A percentile compares a stretch with the other conserved stretches of the same genome.
Evolutionary conservation across 2,329 filamentous ascomycete species (phyloP).

Genomic region (Colletotrichum sp.): DNA sequence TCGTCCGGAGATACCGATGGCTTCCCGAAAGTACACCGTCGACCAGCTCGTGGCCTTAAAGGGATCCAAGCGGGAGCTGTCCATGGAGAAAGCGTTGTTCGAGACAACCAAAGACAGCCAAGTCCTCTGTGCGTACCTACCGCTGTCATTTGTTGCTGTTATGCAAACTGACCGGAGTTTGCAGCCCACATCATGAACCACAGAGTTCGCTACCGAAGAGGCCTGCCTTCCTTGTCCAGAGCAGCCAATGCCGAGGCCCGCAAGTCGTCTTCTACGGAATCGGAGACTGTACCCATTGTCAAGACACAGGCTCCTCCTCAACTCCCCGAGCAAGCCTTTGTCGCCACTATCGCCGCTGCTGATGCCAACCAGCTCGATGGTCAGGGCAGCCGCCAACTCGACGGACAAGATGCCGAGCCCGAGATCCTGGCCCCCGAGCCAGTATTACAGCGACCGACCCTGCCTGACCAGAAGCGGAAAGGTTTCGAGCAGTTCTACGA

Average conservation of each 20-base stretch:
- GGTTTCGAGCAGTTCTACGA: constrained; percentile 74
- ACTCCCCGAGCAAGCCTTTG: background rate
- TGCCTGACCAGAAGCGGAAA: constrained; percentile 60
- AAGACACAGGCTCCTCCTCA: background rate
- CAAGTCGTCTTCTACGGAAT: constrained; percentile 13
- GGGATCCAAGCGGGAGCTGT: background rate
- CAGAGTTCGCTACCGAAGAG: background rate
- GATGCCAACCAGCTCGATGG: constrained; percentile 7
- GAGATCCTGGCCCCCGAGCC: background rate
- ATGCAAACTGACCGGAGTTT: background rate
- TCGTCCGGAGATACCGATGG: background rate
- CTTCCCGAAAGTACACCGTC: background rate
- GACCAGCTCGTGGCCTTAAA: constrained; percentile 15
- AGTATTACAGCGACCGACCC: constrained; percentile 20
- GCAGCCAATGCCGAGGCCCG: background rate
- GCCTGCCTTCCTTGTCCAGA: background rate
- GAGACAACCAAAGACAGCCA: background rate
- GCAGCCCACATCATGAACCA: constrained; percentile 14
- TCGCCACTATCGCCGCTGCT: background rate
- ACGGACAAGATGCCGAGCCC: constrained; percentile 44
- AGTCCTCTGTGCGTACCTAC: background rate
- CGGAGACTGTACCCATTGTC: background rate
- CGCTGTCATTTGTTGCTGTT: background rate
- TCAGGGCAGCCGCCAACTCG: constrained; percentile 32
- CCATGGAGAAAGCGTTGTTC: constrained; percentile 5